Evolutionary conservation across 331 rosid genomes (phyloP).

Genomic region (Telfairia occidentalis): DNA sequence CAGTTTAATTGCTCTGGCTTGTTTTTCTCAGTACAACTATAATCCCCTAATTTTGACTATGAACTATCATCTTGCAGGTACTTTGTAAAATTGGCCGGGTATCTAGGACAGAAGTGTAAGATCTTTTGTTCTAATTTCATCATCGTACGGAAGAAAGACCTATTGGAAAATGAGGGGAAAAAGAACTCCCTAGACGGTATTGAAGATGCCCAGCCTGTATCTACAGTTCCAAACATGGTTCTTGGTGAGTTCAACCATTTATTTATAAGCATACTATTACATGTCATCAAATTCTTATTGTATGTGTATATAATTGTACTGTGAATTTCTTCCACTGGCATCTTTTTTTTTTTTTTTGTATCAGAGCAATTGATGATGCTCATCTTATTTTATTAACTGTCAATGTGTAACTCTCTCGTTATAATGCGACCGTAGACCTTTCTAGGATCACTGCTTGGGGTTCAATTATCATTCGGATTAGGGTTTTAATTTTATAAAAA

Average conservation of each 20-base stretch:
- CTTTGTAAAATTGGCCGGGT: constrained; percentile 3
- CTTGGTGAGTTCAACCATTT: constrained; percentile 5
- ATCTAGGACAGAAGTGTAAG: not conserved
- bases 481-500: not conserved
- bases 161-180: not conserved
- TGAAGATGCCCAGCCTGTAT: not conserved
- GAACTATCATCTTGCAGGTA: not conserved
- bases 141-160: not conserved
- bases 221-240: not conserved
- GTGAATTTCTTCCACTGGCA: not conserved
- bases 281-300: not conserved
- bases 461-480: not conserved
- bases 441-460: not conserved
- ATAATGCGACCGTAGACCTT: not conserved
- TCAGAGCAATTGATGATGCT: not conserved
- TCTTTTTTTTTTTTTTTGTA: not conserved
- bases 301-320: not conserved
- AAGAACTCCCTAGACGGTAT: not conserved
- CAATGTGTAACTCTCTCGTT: not conserved
- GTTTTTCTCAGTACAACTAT: not conserved
- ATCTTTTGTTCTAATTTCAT: not conserved
- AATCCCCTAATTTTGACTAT: not conserved
- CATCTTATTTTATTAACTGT: not conserved
- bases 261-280: not conserved
- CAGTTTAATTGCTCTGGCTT: not conserved